phyloP scores from a whole-genome alignment of 1,139 yeast genomes.

The Taiozyma onychis region DNA sequence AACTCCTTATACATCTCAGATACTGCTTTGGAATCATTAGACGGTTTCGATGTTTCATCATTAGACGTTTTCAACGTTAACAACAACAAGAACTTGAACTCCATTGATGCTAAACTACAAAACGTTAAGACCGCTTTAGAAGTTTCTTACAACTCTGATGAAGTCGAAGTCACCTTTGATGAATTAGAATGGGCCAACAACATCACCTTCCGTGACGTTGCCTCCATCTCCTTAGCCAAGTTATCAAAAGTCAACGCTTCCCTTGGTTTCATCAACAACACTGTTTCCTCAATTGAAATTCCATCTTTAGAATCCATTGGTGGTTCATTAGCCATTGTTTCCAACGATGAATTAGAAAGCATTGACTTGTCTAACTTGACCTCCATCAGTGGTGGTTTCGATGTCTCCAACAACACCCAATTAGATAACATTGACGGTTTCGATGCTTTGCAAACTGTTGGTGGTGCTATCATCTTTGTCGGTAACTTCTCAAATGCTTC shows the following conservation, averaged over 20 bases:
- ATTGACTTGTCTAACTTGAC: constrained; percentile 67
- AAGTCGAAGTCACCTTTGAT: constrained; percentile 63
- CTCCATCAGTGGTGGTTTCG: constrained; percentile 82
- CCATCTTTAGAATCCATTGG: constrained; percentile 59
- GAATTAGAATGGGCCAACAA: constrained; percentile 78
- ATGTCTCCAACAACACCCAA: constrained; percentile 74
- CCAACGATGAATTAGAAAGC: constrained; percentile 67
- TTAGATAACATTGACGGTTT: constrained; percentile 66
- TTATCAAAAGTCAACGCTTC: constrained; percentile 74
- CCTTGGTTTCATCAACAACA: constrained; percentile 65
- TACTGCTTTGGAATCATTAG: constrained; percentile 73
- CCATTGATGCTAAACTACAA: constrained; percentile 67
- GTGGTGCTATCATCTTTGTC: constrained; percentile 78
- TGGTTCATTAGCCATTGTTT: constrained; percentile 70
- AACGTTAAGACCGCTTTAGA: constrained; percentile 69
- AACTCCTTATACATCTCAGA: constrained; percentile 73
- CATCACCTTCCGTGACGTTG: constrained; percentile 74
- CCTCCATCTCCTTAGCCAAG: constrained; percentile 64
- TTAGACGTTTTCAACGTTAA: constrained; percentile 78
- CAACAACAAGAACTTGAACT: constrained; percentile 72
- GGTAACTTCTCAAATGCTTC: constrained; percentile 83
- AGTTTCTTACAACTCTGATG: constrained; percentile 79
- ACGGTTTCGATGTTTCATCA: constrained; percentile 72
- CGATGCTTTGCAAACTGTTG: constrained; percentile 64
- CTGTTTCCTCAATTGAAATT: constrained; percentile 52